Evolutionary conservation across 2,329 filamentous ascomycete genomes (phyloP), one percentile per base, ranked within the genome.

Genomic region (Raffaelea arxii): DNA sequence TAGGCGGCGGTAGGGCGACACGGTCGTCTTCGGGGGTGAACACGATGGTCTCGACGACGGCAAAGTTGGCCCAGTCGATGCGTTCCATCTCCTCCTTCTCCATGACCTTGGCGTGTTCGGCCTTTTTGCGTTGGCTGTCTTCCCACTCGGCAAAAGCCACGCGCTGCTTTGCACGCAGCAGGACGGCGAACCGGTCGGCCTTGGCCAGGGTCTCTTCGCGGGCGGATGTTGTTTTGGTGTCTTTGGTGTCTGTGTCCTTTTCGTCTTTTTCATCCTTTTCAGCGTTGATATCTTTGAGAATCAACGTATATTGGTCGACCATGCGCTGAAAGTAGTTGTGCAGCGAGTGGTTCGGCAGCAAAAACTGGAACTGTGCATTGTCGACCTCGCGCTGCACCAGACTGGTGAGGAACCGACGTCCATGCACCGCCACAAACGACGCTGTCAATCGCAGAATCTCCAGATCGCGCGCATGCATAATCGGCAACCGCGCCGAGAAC

Each of bases 21-120:
- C 86, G 78, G 55, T 96, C 90, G 62, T 98, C 92, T 35, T 79
- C 77, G 55, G 95, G 90, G 49, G 80, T 89, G 64, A 98, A 98
- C 16, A 88, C 74, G 46, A 98, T 90, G 1, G 90, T 96, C 65
- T 96, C 92, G 39, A 96, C 89, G 19, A 98, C 85, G 27, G 91
- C 83, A 57, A 98, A 98, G 61, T 97, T 91, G 59, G 94, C 87
- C 92, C 92, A 98, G 64, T 98, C 92, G 52, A 98, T 92, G 56
- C 92, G 84, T 1, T 85, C 84, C 63, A 92, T 81, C 46, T 79
- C 72, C 21, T 74, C 68, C 58, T 82, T 82, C 62, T 95, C 86
- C 58, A 88, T 80, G 59, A 94, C 86, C 36, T 84, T 84, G 41
- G 84, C 84, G 52, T 90, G 81, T 58, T 94, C 88, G 58, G 94